Evolutionary conservation across 257 asterid species (phyloP), one percentile per base, ranked within the genome.

Genomic region (Penstemon barbatus): DNA sequence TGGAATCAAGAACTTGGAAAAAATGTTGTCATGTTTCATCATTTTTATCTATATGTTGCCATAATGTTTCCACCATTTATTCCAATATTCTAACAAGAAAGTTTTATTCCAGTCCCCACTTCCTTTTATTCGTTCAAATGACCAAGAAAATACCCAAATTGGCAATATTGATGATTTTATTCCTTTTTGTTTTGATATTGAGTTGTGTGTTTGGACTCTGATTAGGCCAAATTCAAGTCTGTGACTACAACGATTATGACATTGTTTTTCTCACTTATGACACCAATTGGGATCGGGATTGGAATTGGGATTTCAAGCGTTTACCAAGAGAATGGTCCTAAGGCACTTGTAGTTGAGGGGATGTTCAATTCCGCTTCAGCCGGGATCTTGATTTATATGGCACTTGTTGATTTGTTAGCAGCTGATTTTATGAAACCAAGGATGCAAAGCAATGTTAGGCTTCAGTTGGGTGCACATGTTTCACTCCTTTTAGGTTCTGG

Each of bases 401-500:
- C 92, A 8, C 87, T 86, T 0, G 92, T 86, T 4, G 92, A 86
- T 73, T 44, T 86, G 10, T 52, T 86, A 45, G 92, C 92, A 44
- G 84, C 89, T 18, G 92, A 83, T 74, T 86, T 86, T 66, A 83
- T 80, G 89, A 82, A 77, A 6, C 84, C 87, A 0, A 81, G 80
- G 71, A 75, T 86, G 87, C 92, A 83, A 36, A 73, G 53, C 70
- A 86, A 79, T 54, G 68, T 81, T 57, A 81, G 85, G 33, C 86
- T 86, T 9, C 87, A 81, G 70, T 60, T 74, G 71, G 92, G 92
- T n/a, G 87, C 89, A 11, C 64, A 81, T 54, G 4, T 65, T 65
- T 83, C 92, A 39, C 87, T 86, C 63, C 81, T 86, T 3, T 74
- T 86, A 19, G 92, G 92, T 8, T 79, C 84, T 61, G 87, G 84